Percentiles rank a stretch among this genome's conserved stretches.
Evolutionary conservation across 805 yeast genomes (phyloP).

Genomic region (Jamesozyma jinghongensis): DNA sequence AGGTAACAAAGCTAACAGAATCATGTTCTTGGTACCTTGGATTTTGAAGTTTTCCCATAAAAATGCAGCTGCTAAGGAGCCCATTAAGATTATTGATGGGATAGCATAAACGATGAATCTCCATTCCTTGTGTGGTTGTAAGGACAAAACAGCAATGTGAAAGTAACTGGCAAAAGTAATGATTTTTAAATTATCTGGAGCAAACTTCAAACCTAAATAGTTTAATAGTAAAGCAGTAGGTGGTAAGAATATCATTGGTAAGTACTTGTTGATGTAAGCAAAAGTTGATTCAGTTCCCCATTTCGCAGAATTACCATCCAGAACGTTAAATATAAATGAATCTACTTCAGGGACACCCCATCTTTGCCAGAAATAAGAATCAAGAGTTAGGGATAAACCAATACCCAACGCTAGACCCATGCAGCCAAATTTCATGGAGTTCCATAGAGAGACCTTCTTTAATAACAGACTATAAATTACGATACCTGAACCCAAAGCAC

Average conservation of each 20-base stretch:
- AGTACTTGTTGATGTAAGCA: constrained; percentile 50
- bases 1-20: constrained; percentile 27
- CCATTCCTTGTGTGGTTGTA: constrained; percentile 93
- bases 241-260: constrained; percentile 36
- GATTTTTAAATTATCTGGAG: constrained; percentile 34
- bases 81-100: constrained; percentile 58
- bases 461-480: constrained; percentile 38
- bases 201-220: constrained; percentile 32
- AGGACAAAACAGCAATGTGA: constrained; percentile 57
- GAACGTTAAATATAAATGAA: constrained; percentile 64
- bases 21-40: constrained; percentile 13
- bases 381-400: constrained; percentile 48
- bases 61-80: constrained; percentile 49
- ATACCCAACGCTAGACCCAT: constrained; percentile 38
- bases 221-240: constrained; percentile 37
- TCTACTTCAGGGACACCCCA: constrained; percentile 64
- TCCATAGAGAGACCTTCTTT: constrained; percentile 38
- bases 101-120: constrained; percentile 71
- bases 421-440: constrained; percentile 33
- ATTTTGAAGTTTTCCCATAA: constrained; percentile 30
- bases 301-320: constrained; percentile 59
- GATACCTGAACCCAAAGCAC: constrained; percentile 44
- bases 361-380: constrained; percentile 67
- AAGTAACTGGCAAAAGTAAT: constrained; percentile 42
- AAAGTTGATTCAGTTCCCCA: constrained; percentile 82